Conservation (phyloP, 371 early-diverging fungal species). For the Polyrhizophydium stewartii region DNA sequence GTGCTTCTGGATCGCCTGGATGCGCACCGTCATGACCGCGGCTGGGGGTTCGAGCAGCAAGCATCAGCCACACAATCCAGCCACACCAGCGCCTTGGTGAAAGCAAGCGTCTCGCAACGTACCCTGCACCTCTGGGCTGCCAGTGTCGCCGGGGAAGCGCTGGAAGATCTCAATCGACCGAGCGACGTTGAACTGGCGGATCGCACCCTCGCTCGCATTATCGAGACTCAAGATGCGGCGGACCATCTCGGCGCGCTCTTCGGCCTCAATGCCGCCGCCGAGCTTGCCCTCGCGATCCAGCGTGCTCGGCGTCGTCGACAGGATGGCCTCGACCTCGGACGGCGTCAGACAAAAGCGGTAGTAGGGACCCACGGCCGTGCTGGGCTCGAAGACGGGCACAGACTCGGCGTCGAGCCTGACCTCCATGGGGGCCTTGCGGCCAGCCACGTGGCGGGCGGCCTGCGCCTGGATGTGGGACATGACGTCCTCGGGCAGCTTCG, state of each 20-base stretch:
- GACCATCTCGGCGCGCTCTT: constrained; percentile 57
- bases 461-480: background rate
- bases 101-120: too few relatives aligned
- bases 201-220: constrained; percentile 70
- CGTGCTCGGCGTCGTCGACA: constrained; percentile 21
- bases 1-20: constrained; percentile 81
- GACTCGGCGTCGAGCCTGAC: too few relatives aligned
- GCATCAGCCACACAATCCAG: too few relatives aligned
- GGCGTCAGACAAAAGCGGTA: constrained; percentile 29
- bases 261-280: background rate
- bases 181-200: constrained; percentile 71
- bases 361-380: constrained; percentile 16
- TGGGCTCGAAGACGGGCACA: background rate
- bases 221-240: constrained; percentile 71
- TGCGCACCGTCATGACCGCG: constrained; percentile 85
- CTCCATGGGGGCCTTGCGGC: too few relatives aligned
- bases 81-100: too few relatives aligned
- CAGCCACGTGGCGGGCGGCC: background rate
- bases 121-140: constrained; percentile 94
- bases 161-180: constrained; percentile 76
- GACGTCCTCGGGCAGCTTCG: background rate
- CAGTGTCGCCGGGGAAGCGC: constrained; percentile 75
- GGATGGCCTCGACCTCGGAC: constrained; percentile 25
- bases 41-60: constrained; percentile 60
- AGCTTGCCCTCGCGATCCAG: constrained; percentile 2